Conservation (phyloP, 495 filamentous ascomycete genomes). For the Penicillium maclennaniae region DNA sequence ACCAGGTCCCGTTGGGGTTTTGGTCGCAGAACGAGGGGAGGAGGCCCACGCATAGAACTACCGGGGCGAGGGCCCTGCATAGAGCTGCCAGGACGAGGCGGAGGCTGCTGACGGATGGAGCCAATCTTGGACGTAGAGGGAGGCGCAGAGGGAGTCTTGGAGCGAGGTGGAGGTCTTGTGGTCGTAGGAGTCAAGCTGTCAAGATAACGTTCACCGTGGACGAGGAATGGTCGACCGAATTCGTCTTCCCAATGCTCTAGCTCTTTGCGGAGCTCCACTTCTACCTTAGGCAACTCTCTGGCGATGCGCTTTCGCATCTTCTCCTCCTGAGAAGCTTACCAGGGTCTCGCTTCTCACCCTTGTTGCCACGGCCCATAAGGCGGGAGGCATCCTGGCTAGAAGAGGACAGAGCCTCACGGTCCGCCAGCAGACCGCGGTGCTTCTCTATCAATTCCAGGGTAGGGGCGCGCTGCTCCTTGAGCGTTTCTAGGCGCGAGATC, state of each 20-base stretch:
- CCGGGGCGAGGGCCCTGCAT: constrained; percentile 48
- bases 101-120: constrained; percentile 24
- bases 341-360: constrained; percentile 87
- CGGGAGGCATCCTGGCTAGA: constrained; percentile 93
- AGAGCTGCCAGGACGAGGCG: constrained; percentile 43
- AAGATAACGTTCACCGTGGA: constrained; percentile 86
- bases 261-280: constrained; percentile 71
- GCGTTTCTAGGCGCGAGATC: constrained; percentile 70
- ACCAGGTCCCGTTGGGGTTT: constrained; percentile 61
- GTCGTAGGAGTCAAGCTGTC: constrained; percentile 66
- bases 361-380: constrained; percentile 80
- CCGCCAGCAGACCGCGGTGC: constrained; percentile 77
- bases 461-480: constrained; percentile 85
- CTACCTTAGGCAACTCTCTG: constrained; percentile 91
- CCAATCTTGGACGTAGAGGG: constrained; percentile 31
- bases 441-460: constrained; percentile 77
- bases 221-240: constrained; percentile 85
- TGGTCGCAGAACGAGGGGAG: constrained; percentile 57
- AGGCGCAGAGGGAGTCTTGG: constrained; percentile 72
- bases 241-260: constrained; percentile 92
- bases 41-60: constrained; percentile 47
- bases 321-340: constrained; percentile 94
- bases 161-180: constrained; percentile 62
- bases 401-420: constrained; percentile 79
- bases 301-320: constrained; percentile 96